Base-by-base conservation (phyloP, 768 basidiomycete genomes). In the Tephrocybe sp. region DNA sequence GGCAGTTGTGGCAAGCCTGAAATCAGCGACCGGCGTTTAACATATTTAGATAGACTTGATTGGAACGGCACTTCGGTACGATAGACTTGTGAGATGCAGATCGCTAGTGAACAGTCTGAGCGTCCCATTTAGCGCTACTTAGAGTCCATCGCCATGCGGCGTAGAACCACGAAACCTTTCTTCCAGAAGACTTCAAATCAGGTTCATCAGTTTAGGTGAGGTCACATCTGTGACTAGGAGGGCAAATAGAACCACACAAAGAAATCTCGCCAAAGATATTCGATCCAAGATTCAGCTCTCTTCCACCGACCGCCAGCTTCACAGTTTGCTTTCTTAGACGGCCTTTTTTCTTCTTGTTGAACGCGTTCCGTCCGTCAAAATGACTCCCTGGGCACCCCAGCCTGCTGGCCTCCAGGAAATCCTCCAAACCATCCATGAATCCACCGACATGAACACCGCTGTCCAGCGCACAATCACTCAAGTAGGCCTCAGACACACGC, bases 341-440 rank as follows among this genome's bases (percentile, higher is more conserved):
- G 37, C 57, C 34, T 38, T 58, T 51, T 61, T 58, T 55, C 48
- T 51, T 57, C 52, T 59, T 52, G 61, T 63, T 65, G 55, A 65
- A 68, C 72, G 72, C 71, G 75, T 72, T 66, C 65, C 61, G 28
- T 58, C 59, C 64, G 65, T 49, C 56, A 75, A 75, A 73, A 85
- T 85, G 83, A 66, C 79, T 76, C 71, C 81, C 59, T 98, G 95
- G 95, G 77, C 75, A 56, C 95, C 95, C 58, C 84, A 91, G 62
- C 85, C 84, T 65, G 80, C 80, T 52, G 93, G 88, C 65, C 79
- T 98, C 68, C 85, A 90, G 70, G 93, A 97, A 79, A 91, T 98
- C 69, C 75, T 97, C 34, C 79, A 84, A 65, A 94, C 93, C 24
- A 88, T 98, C 69, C 88, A 87, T 71, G 88, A 94, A 62, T 95